These are phyloP conservation scores for Phyllostachys edulis DNA, from an alignment of 176 grass and related monocot genomes.

Conservation along the genomic window DNA sequence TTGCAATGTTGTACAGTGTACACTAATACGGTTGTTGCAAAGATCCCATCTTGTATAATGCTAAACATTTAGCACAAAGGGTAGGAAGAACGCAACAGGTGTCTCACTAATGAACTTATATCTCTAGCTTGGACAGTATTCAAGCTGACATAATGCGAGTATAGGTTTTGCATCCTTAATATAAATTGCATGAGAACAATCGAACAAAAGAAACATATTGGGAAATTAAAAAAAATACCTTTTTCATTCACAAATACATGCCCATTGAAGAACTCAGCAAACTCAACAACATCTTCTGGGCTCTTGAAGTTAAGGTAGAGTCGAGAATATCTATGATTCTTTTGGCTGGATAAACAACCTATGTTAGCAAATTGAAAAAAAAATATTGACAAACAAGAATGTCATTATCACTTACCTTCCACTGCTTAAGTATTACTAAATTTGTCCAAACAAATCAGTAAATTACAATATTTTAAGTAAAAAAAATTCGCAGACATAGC, in stretches of 20 bases:
- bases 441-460: background rate
- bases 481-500: background rate
- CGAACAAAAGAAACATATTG: constrained; percentile 7
- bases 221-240: constrained; percentile 48
- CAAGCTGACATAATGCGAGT: constrained; percentile 17
- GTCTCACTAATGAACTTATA: background rate
- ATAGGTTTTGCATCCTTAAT: background rate
- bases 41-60: background rate
- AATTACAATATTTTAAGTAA: constrained; percentile 1
- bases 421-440: constrained; percentile 3
- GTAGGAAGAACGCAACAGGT: constrained; percentile 1
- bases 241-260: constrained; percentile 98
- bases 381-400: constrained; percentile 18
- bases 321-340: constrained; percentile 80
- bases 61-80: background rate
- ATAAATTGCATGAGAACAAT: background rate
- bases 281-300: constrained; percentile 80
- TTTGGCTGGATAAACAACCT: constrained; percentile 52
- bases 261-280: constrained; percentile 90
- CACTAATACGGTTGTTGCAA: background rate
- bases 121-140: constrained; percentile 3
- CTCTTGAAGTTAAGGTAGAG: constrained; percentile 81
- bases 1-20: background rate
- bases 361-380: constrained; percentile 12
- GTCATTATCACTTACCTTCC: constrained; percentile 1